These are phyloP conservation scores for Nitzschia sp. DNA, from an alignment of 108 stramenopile species.

Conservation along the genomic window DNA sequence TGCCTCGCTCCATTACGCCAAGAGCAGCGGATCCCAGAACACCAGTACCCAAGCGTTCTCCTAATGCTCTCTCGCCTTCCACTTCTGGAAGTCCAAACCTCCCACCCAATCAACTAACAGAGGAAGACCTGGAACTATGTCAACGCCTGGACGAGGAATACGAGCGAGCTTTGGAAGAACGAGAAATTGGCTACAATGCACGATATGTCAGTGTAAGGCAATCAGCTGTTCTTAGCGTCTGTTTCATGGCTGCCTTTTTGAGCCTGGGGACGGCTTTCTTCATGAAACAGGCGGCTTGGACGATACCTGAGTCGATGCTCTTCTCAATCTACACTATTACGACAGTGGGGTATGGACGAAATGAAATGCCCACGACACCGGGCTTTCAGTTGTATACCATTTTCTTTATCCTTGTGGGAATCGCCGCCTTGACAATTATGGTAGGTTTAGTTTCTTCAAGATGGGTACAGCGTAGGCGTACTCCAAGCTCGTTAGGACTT, in stretches of 20 bases:
- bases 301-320: slow-evolving; percentile 69
- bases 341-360: slow-evolving; percentile 84
- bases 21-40: background rate
- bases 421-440: slow-evolving; percentile 81
- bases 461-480: background rate
- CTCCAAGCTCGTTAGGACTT: too few species aligned
- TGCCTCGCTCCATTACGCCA: background rate
- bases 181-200: slow-evolving; percentile 83
- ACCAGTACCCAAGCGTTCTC: background rate
- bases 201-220: slow-evolving; percentile 69
- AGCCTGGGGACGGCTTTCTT: slow-evolving; percentile 67
- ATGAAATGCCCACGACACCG: slow-evolving; percentile 65
- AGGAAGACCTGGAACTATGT: slow-evolving; percentile 59
- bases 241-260: slow-evolving; percentile 66
- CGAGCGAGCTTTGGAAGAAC: slow-evolving; percentile 76
- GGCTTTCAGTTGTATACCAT: slow-evolving; percentile 78
- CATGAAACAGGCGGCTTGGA: slow-evolving; percentile 54
- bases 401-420: slow-evolving; percentile 74
- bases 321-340: slow-evolving; percentile 88
- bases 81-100: background rate
- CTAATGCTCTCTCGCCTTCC: background rate
- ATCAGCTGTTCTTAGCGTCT: slow-evolving; percentile 53
- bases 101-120: background rate
- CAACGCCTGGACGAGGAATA: slow-evolving; percentile 77
- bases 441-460: slow-evolving; percentile 20